phyloP scores from a whole-genome alignment of 2,329 filamentous ascomycete genomes.

The Paecilomyces sp. region DNA sequence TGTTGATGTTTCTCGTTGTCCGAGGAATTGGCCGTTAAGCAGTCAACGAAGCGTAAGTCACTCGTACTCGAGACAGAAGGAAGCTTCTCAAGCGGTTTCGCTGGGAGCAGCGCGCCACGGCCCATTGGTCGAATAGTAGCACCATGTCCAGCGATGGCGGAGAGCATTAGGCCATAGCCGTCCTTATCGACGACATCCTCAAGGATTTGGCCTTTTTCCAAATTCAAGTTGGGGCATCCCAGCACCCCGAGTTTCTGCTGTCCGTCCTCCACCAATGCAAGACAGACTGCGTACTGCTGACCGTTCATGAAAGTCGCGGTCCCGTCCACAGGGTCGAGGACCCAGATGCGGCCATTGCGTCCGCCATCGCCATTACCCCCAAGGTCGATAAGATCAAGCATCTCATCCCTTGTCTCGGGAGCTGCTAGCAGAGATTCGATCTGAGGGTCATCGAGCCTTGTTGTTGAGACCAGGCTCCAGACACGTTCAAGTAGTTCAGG shows the following conservation, averaged over 20 bases:
- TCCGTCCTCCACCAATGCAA: slow-evolving; percentile 53
- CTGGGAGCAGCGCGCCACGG: slow-evolving; percentile 22
- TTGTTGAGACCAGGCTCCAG: slow-evolving; percentile 46
- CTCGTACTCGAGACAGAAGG: slow-evolving; percentile 16
- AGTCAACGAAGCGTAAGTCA: slow-evolving; percentile 41
- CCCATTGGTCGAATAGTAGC: slow-evolving; percentile 32
- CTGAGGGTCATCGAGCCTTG: slow-evolving; percentile 24
- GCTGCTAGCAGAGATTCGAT: slow-evolving; percentile 28
- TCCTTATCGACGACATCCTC: slow-evolving; percentile 37
- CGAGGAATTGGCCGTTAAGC: slow-evolving; percentile 27
- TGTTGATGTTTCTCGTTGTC: slow-evolving; percentile 30
- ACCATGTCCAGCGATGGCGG: slow-evolving; percentile 42
- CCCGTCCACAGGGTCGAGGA: slow-evolving; percentile 59
- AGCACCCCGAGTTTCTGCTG: slow-evolving; percentile 52
- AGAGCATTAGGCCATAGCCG: slow-evolving; percentile 45
- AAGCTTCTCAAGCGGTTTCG: slow-evolving; percentile 21
- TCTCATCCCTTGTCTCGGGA: slow-evolving; percentile 45
- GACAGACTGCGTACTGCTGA: slow-evolving; percentile 57
- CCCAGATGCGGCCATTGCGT: slow-evolving; percentile 46
- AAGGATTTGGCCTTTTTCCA: slow-evolving; percentile 25
- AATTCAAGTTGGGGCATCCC: slow-evolving; percentile 55
- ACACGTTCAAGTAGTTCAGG: slow-evolving; percentile 44
- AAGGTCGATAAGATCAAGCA: slow-evolving; percentile 56
- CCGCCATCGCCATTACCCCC: slow-evolving; percentile 41
- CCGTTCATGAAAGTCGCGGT: slow-evolving; percentile 55